Base-by-base conservation (phyloP, 139 green algal genomes). In the Gonium pectorale region DNA sequence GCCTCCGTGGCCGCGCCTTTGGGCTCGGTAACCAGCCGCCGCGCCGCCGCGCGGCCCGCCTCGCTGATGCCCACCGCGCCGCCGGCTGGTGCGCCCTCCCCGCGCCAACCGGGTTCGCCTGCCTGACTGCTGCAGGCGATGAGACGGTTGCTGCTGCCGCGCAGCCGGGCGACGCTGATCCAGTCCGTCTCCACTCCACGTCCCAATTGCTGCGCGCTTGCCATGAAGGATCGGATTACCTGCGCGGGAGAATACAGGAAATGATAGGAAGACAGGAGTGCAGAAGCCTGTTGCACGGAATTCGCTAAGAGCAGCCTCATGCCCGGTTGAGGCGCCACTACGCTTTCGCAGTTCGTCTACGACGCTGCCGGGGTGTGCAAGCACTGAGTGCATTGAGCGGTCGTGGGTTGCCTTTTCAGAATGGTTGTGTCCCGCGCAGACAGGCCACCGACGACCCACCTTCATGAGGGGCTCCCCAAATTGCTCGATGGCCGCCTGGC, bases 391-490 rank as follows among this genome's bases (percentile, higher is more conserved):
- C n/a, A n/a, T n/a, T n/a, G n/a, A n/a, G n/a, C n/a, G n/a, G n/a
- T n/a, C n/a, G n/a, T n/a, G n/a, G n/a, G n/a, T n/a, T n/a, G n/a
- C n/a, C n/a, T n/a, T n/a, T n/a, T n/a, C n/a, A n/a, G n/a, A n/a
- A n/a, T n/a, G n/a, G n/a, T n/a, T n/a, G n/a, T n/a, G n/a, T n/a
- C n/a, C n/a, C n/a, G n/a, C n/a, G n/a, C n/a, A n/a, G n/a, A n/a
- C n/a, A n/a, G n/a, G n/a, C n/a, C 60, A 24, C n/a, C 5, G 33
- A 44, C 13, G 31, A 29, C 63, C 1, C 52, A 82, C 78, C 69
- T 49, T 51, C 80, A 90, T 85, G 66, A 90, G 81, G 31, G 74
- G 73, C 66, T 79, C 56, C 0, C 73, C 74, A 33, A 79, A 90
- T 15, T 66, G 44, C 59, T 77, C 75, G 66, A 87, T 43, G 19